Base-by-base conservation (phyloP, 257 asterid genomes). In the Ballota nigra region DNA sequence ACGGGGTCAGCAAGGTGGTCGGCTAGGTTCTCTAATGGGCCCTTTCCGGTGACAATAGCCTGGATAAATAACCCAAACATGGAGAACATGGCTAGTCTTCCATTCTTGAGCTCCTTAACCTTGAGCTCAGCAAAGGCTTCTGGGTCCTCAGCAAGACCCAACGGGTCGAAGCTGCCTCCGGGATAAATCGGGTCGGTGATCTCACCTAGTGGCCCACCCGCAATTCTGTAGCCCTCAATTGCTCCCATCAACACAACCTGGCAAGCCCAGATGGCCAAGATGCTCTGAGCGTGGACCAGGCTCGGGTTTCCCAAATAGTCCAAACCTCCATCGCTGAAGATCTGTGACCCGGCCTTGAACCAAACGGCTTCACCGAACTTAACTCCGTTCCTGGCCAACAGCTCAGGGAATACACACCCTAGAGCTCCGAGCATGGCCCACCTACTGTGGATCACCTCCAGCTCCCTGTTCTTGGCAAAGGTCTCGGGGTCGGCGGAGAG, bases 251-350 rank as follows among this genome's bases (percentile, higher is more conserved):
- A 55, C 13, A 85, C 62, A 22, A 85, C 90, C 26, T 85, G 90
- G 78, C n/a, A n/a, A n/a, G 28, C 90, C 87, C 87, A 83, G 40
- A 85, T 80, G 29, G 90, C 90, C 77, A 85, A 74, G 64, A 85
- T 85, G 87, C 90, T 85, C 74, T 85, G 90, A 0, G 90, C 87
- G 15, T 83, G 90, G 70, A 85, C 57, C 84, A 85, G 63, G 73
- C 86, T 85, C 7, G 90, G 90, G 84, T 85, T 85, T 0, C 87
- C 89, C 82, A 85, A 69, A 45, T 85, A 85, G 76, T 84, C 85
- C 24, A 81, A 77, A 4, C 86, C 86, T 5, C 87, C 87, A 23
- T 80, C 83, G 49, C 83, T 80, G 71, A 83, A 83, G 73, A 83
- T 83, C 36, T 83, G 87, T 1, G 87, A 58, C 11, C 87, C 87